Base-by-base conservation (phyloP, 2,329 filamentous ascomycete genomes). In the Calonectria naviculata region DNA sequence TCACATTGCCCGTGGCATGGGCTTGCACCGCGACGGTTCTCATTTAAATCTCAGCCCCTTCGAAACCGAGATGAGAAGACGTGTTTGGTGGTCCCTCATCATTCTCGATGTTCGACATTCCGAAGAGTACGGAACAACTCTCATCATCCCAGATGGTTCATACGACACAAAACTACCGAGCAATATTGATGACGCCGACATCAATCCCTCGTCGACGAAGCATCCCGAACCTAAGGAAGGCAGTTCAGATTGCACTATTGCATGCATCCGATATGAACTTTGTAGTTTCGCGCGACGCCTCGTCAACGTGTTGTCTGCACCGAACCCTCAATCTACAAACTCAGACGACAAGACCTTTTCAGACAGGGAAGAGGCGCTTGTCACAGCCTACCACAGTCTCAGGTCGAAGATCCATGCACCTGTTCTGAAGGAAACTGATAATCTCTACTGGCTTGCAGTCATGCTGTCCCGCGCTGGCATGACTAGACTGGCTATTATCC, bases 31-130 rank as follows among this genome's bases (percentile, higher is more conserved):
- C 17, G 52, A 56, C 31, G 52, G 52, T 1, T 56, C 52, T 36
- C 52, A 56, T 36, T 56, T 56, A n/a, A 56, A 56, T 9, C 52
- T 56, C n/a, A 56, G 52, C 13, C 52, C 52, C n/a, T 56, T 56
- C 31, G 52, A 56, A 9, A 56, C 52, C 1, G 52, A 56, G 31
- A 38, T 56, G 2, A 56, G 52, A 26, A 36, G 52, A 17, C 31
- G 52, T 15, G 21, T 56, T 4, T 56, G 52, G 52, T 56, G 52
- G 52, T 56, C 28, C 12, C 31, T 56, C 31, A 56, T 56, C 29
- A 56, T 56, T 21, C 15, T 56, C 9, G 52, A 56, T 15, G 52
- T 56, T 15, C 52, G 52, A 24, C 31, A 28, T n/a, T 56, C 52
- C 6, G 52, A 56, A 8, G 52, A 56, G 31, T 28, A 56, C 2